Evolutionary conservation across 2,329 filamentous ascomycete species (phyloP), one percentile per base, ranked within the genome.

Genomic region (Colletotrichum sidae): DNA sequence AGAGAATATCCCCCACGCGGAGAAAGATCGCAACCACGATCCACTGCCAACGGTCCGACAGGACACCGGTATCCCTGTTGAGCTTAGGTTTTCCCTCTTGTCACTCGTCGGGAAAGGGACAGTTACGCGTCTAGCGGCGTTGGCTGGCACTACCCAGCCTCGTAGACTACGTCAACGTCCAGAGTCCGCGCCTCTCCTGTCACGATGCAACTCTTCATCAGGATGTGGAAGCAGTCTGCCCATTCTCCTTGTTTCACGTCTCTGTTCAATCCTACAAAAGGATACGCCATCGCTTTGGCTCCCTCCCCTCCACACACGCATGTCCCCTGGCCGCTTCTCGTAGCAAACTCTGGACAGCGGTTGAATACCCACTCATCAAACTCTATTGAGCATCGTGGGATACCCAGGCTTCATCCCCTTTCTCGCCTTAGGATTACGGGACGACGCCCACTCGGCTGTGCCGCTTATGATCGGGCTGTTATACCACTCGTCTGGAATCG

Each of bases 291-390:
- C 55, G 13, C 47, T 37, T 42, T 63, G 42, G 49, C 15, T 47
- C n/a, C 39, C 38, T 33, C 35, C 50, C 39, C 38, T 33, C 35
- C 50, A 25, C 25, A 25, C 4, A 25, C 25, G 25, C 25, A 25
- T 41, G 33, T 55, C 17, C 45, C 34, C 34, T 41, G 38, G 45
- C 57, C 13, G 47, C 37, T 25, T 33, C 35, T 50, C 44, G 44
- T 11, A 7, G n/a, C 13, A 39, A 33, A 42, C 38, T 45, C 55
- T 46, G 38, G 10, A 39, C 13, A 39, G 39, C 60, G 49, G 37
- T 39, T 38, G 11, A 44, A 50, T n/a, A 45, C 47, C 51, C 35
- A 44, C 62, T 62, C 46, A 56, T 53, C 17, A 39, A 65, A 62
- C 58, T 56, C 9, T 65, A 46, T 49, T 56, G n/a, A 7, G 12